Evolutionary conservation across 768 basidiomycete genomes (phyloP), one percentile per base, ranked within the genome.

Genomic region (Porphyrellus cyaneotinctus): DNA sequence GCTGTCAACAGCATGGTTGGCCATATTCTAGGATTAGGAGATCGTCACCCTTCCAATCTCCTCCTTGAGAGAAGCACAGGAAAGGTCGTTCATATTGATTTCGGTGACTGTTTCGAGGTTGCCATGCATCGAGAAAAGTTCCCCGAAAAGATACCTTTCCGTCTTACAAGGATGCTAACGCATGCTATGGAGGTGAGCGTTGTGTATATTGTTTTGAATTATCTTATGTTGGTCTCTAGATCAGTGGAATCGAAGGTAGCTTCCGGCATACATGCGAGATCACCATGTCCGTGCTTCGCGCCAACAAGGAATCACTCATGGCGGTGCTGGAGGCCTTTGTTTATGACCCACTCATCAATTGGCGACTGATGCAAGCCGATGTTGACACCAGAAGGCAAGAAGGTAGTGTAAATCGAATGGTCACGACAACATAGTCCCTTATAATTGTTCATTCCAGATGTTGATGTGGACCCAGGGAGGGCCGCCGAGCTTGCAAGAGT

Each of bases 1-100:
- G 95, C 92, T 6, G 90, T 97, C 51, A 98, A 91, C 69, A 95
- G 92, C 66, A 98, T 98, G 95, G 93, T 97, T 57, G 97, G 97
- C 9, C 93, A 99, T 71, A 97, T 99, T 54, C 78, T 97, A 47
- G 95, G 95, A 35, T 75, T 99, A 12, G 95, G 95, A n/a, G 95
- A 99, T 71, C 86, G 95, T 14, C 95, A 99, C 67, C 95, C 95
- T 28, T 94, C 91, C 57, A 99, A 99, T 74, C 66, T 98, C 43
- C 78, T 99, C 62, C 79, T 99, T 23, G 91, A 94, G 67, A 85
- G 93, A 56, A 84, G 83, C 56, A 92, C 89, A 2, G 95, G 95
- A 31, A 92, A 95, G 70, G 87, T 98, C 31, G 91, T 98, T 33
- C 97, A 99, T 64, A 97, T 94, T 57, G 94, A 95, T 67, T 95